Evolutionary conservation across 352 stramenopile genomes (phyloP).

Genomic region (Bremia lactucae): DNA sequence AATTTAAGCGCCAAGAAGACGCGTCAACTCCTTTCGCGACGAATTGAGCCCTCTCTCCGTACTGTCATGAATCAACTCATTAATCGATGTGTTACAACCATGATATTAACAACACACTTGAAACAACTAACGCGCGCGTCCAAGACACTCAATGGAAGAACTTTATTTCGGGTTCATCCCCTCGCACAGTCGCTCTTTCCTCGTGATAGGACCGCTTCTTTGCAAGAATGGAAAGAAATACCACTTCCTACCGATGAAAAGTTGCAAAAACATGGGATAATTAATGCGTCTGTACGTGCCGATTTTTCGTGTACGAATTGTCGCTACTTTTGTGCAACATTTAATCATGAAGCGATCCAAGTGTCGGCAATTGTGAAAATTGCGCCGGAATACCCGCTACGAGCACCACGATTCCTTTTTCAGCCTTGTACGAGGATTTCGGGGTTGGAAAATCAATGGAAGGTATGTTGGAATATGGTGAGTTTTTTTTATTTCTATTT

Average conservation of each 20-base stretch:
- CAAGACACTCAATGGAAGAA: slow-evolving; percentile 6
- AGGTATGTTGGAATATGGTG: slow-evolving; percentile 24
- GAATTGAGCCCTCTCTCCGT: slow-evolving; percentile 55
- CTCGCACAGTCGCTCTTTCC: slow-evolving; percentile 34
- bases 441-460: slow-evolving; percentile 47
- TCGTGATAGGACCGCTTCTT: slow-evolving; percentile 29
- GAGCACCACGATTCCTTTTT: slow-evolving; percentile 53
- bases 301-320: slow-evolving; percentile 24
- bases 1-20: background rate
- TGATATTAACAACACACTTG: slow-evolving; percentile 40
- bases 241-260: slow-evolving; percentile 21
- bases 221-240: slow-evolving; percentile 46
- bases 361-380: slow-evolving; percentile 49
- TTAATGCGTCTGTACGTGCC: slow-evolving; percentile 6
- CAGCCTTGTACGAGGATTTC: slow-evolving; percentile 25
- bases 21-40: slow-evolving; percentile 14
- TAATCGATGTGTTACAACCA: slow-evolving; percentile 34
- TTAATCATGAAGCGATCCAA: slow-evolving; percentile 32
- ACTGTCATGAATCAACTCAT: slow-evolving; percentile 52
- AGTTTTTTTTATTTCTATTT: background rate
- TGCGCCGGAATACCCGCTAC: slow-evolving; percentile 51
- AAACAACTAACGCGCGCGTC: slow-evolving; percentile 25
- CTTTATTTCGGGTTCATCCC: slow-evolving; percentile 20
- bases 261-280: slow-evolving; percentile 22
- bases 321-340: slow-evolving; percentile 40